Percentiles rank a stretch among this genome's conserved stretches.
These are phyloP conservation scores for Rhodamnia rubescens DNA, from an alignment of 345 rosid genomes.

Conservation along the genomic window DNA sequence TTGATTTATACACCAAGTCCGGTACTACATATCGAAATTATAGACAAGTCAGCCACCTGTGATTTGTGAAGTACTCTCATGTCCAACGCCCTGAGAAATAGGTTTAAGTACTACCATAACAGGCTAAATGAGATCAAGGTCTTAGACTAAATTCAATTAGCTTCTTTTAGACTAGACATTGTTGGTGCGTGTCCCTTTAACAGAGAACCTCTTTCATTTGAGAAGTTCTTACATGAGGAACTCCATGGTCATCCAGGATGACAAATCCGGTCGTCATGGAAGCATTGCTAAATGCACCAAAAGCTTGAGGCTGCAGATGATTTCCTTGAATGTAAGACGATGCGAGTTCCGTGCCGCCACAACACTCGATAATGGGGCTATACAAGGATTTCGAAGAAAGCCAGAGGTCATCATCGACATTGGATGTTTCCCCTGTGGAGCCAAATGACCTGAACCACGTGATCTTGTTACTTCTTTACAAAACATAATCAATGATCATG, in stretches of 20 bases:
- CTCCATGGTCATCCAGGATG: slow-evolving; percentile 64
- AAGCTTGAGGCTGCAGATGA: slow-evolving; percentile 74
- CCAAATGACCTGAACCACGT: slow-evolving; percentile 33
- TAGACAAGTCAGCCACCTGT: background rate
- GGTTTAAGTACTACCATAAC: background rate
- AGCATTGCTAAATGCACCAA: slow-evolving; percentile 73
- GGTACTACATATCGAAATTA: background rate
- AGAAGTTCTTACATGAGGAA: slow-evolving; percentile 36
- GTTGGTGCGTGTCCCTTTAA: background rate
- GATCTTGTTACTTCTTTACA: background rate
- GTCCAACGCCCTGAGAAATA: background rate
- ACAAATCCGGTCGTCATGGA: slow-evolving; percentile 67
- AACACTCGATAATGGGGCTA: slow-evolving; percentile 64
- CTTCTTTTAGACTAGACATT: background rate
- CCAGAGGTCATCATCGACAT: slow-evolving; percentile 89
- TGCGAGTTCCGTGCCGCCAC: slow-evolving; percentile 90
- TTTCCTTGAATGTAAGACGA: slow-evolving; percentile 67
- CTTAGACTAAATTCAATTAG: background rate
- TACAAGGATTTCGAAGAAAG: slow-evolving; percentile 76
- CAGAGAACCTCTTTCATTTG: background rate
- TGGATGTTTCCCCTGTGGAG: slow-evolving; percentile 79
- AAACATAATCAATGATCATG: background rate
- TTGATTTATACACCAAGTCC: background rate
- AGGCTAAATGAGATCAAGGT: background rate
- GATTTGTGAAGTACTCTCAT: background rate